Percentiles rank a stretch among this genome's conserved stretches.
phyloP scores from a whole-genome alignment of 2,329 filamentous ascomycete species.

The Geosmithia morbida region DNA sequence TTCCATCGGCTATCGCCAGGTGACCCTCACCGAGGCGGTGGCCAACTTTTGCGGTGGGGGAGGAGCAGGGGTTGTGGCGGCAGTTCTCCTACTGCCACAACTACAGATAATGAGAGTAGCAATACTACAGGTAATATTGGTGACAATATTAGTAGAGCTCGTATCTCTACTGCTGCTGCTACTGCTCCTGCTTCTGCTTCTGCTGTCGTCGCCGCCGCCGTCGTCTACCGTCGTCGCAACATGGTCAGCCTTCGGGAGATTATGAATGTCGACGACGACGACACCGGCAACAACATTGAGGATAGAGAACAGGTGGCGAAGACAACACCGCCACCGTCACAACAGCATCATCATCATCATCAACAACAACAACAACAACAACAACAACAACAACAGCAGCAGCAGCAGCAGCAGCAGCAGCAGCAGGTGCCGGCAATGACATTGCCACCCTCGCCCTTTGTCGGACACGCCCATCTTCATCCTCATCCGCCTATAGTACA shows the following conservation, averaged over 20 bases:
- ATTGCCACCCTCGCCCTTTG: background rate
- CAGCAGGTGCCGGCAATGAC: background rate
- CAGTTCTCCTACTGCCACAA: background rate
- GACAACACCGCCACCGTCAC: constrained; percentile 5
- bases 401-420: constrained; percentile 9
- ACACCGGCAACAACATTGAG: background rate
- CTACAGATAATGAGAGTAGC: background rate
- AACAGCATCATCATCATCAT: constrained; percentile 9
- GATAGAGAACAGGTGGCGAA: background rate
- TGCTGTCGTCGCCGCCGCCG: constrained; percentile 3
- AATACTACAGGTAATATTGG: background rate
- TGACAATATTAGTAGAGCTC: background rate
- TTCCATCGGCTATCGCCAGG: background rate
- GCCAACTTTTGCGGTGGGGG: background rate
- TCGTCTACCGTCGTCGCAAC: constrained; percentile 8
- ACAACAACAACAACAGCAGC: constrained; percentile 15
- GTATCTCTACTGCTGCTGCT: background rate
- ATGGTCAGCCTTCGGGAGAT: constrained; percentile 43
- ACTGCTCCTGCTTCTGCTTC: constrained; percentile 11
- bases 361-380: constrained; percentile 5
- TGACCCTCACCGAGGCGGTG: background rate
- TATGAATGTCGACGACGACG: constrained; percentile 39
- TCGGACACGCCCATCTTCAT: background rate
- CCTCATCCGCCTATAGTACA: background rate
- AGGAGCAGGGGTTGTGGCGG: background rate